Base-by-base conservation (phyloP, 1,284 basidiomycete genomes). In the Chiua sp. region DNA sequence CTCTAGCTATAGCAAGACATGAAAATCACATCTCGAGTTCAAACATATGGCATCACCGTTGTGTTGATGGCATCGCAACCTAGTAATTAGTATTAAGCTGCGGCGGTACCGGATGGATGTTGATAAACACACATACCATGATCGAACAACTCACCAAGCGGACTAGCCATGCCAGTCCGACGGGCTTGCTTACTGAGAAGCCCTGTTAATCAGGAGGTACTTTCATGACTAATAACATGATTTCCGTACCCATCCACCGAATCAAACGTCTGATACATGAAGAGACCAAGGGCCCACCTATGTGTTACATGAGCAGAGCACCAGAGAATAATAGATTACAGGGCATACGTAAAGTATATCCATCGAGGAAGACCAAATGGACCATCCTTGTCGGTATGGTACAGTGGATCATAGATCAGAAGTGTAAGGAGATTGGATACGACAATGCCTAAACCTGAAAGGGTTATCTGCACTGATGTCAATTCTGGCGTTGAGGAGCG, bases 91-190 rank as follows among this genome's bases (percentile, higher is more conserved):
- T 7, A 48, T 61, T 26, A 59, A 16, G 50, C 6, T 37, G 22
- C 10, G 1, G 10, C 37, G 7, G 39, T 15, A 10, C 11, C 58
- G 32, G 23, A 35, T 47, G 35, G 44, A 32, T 16, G 30, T 51
- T 48, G 51, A 10, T 32, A 32, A 26, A 26, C 32, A 54, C 18
- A 70, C 82, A 52, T 65, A 83, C 96, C 98, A 76, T 99, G 97
- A 75, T 99, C 97, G 73, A 98, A 98, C 84, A 98, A 88, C 75
- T 98, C 94, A 22, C 97, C 97, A 22, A 98, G 79, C 4, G 97
- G 97, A 5, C 96, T 94, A 23, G 96, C 92, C 93, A 98, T 98
- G 4, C 94, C 94, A 0, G 96, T 98, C 57, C 96, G 79, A 56
- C 97, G 82, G 16, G 97, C 97, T 78, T 99, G 97, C 77, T 98